Evolutionary conservation across 2,329 filamentous ascomycete genomes (phyloP).

Genomic region (Ophiocordyceps sinensis): DNA sequence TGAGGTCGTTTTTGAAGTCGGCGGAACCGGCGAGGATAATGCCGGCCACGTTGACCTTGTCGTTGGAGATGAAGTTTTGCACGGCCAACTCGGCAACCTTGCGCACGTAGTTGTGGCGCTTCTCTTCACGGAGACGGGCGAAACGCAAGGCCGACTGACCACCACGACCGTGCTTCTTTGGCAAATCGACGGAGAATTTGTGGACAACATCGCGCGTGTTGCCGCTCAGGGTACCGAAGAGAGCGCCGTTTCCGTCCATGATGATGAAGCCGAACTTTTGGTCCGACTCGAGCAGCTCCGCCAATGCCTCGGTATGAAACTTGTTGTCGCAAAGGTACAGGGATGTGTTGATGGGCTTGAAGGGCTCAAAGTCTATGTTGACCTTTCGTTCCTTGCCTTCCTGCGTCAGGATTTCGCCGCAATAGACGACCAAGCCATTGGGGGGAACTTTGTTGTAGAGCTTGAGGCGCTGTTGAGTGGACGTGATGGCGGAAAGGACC

Average conservation of each 20-base stretch:
- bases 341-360: conserved; percentile 99
- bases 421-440: conserved; percentile 96
- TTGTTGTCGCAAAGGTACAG: conserved; percentile 99
- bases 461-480: conserved; percentile 97
- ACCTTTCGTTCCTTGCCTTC: conserved; percentile 99
- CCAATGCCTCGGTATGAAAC: conserved; percentile 95
- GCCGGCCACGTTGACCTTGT: conserved; percentile 96
- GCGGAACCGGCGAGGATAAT: conserved; percentile 92
- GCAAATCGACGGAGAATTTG: conserved; percentile 96
- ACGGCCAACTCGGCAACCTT: conserved; percentile 97
- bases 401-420: conserved; percentile 97
- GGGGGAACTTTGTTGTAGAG: conserved; percentile 98
- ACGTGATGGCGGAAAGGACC: conserved; percentile 94
- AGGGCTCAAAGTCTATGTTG: conserved; percentile 99
- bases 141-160: conserved; percentile 99
- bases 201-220: conserved; percentile 95
- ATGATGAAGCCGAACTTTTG: conserved; percentile 99
- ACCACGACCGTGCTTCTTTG: conserved; percentile 99
- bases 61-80: conserved; percentile 95
- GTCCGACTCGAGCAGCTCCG: conserved; percentile 93
- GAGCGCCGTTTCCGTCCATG: conserved; percentile 97
- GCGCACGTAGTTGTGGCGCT: conserved; percentile 98
- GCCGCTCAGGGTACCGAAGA: conserved; percentile 92
- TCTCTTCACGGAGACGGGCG: conserved; percentile 96
- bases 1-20: conserved; percentile 99